Percentiles rank a stretch among this genome's conserved stretches.
These are phyloP conservation scores for Arthrobotrys sinensis DNA, from an alignment of 2,329 filamentous ascomycete species.

Conservation along the genomic window DNA sequence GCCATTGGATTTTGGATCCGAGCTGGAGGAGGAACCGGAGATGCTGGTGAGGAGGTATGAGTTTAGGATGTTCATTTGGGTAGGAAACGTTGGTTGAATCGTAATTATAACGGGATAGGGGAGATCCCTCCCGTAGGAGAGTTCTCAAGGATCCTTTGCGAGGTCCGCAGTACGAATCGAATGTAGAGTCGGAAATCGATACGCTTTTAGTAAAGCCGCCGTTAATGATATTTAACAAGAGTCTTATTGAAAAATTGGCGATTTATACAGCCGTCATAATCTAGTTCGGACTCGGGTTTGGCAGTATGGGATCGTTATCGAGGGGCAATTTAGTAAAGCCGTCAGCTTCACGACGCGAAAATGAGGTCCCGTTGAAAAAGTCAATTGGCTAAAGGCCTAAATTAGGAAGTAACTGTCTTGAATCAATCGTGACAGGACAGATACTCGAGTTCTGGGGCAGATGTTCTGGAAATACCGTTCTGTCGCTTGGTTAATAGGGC, in stretches of 20 bases:
- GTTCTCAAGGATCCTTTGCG: background rate
- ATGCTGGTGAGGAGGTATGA: slow-evolving; percentile 54
- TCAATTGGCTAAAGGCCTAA: slow-evolving; percentile 5
- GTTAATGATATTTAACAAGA: background rate
- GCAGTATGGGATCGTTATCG: background rate
- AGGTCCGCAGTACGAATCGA: slow-evolving; percentile 5
- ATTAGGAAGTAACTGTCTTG: background rate
- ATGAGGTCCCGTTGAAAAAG: background rate
- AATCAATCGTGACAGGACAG: slow-evolving; percentile 13
- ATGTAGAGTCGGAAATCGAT: slow-evolving; percentile 12
- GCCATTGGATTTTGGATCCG: slow-evolving; percentile 33
- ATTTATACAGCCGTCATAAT: background rate
- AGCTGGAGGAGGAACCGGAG: slow-evolving; percentile 43
- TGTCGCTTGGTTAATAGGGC: slow-evolving; percentile 22
- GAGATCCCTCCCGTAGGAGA: slow-evolving; percentile 22
- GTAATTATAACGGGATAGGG: slow-evolving; percentile 13
- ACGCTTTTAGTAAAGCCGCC: background rate
- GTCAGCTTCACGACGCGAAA: slow-evolving; percentile 2
- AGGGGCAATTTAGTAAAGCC: background rate
- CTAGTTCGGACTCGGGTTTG: background rate
- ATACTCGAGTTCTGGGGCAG: slow-evolving; percentile 17
- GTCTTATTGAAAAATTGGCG: background rate
- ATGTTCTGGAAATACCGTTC: slow-evolving; percentile 21
- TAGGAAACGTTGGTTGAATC: background rate
- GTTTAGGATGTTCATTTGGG: slow-evolving; percentile 56